Conservation (phyloP, 1,139 yeast species). For the Taiozyma sp. region DNA sequence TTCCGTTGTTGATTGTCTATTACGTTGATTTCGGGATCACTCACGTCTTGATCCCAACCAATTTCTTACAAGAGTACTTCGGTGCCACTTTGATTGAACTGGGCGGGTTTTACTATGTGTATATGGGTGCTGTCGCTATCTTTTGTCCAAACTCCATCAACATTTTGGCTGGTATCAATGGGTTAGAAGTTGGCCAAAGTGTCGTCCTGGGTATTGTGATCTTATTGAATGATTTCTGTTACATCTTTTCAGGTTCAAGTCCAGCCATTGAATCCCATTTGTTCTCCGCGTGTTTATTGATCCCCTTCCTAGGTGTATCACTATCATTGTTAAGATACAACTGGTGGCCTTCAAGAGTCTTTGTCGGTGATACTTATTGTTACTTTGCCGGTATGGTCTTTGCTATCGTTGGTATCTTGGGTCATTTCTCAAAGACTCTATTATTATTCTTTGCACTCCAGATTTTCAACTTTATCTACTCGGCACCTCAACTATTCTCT, state of each 20-base stretch:
- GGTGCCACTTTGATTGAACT: constrained; percentile 56
- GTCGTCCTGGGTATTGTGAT: constrained; percentile 70
- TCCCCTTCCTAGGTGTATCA: constrained; percentile 88
- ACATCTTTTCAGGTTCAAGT: constrained; percentile 45
- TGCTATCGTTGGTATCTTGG: constrained; percentile 93
- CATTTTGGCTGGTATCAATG: constrained; percentile 93
- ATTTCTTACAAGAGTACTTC: constrained; percentile 42
- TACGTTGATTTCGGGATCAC: constrained; percentile 95
- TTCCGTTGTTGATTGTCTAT: constrained; percentile 87
- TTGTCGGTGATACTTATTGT: constrained; percentile 98
- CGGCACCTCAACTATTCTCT: constrained; percentile 84
- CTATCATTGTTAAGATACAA: constrained; percentile 71
- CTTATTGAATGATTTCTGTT: constrained; percentile 71
- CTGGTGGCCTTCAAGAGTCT: constrained; percentile 88
- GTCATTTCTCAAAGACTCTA: constrained; percentile 93
- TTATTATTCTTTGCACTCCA: constrained; percentile 86
- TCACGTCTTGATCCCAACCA: constrained; percentile 74
- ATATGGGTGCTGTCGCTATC: constrained; percentile 89
- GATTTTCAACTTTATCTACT: constrained; percentile 81
- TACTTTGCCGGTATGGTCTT: constrained; percentile 98
- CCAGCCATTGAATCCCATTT: constrained; percentile 80
- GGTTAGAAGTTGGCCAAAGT: constrained; percentile 94
- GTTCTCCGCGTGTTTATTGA: constrained; percentile 69
- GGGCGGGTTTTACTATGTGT: constrained; percentile 73
- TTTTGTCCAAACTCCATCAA: constrained; percentile 97